These are phyloP conservation scores for Papiliotrema flavescens DNA, from an alignment of 1,284 basidiomycete genomes.

Conservation along the genomic window DNA sequence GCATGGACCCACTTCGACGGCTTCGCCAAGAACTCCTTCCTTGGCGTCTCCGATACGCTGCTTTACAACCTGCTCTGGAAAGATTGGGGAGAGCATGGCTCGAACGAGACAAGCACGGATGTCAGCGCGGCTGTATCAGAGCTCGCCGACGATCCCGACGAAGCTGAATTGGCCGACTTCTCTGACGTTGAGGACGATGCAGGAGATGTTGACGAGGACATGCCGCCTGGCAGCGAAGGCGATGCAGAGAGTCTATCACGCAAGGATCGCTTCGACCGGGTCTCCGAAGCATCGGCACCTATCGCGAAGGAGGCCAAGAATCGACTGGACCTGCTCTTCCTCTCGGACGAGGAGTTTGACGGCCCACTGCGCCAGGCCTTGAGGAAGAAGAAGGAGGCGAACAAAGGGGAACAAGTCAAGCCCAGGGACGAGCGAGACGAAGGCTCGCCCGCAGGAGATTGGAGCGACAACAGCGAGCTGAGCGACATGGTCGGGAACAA, in stretches of 20 bases:
- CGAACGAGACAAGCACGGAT: not conserved
- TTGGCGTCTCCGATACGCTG: constrained; percentile 54
- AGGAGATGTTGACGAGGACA: not conserved
- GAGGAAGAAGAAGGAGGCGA: not conserved
- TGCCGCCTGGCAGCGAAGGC: not conserved
- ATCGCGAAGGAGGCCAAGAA: not conserved
- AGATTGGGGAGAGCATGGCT: constrained; percentile 10
- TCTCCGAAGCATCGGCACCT: not conserved
- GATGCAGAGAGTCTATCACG: not conserved
- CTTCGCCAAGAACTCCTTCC: constrained; percentile 22
- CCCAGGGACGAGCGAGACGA: not conserved
- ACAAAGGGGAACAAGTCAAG: constrained; percentile 10
- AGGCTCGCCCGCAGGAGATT: not conserved
- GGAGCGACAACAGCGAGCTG: not conserved
- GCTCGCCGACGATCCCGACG: not conserved
- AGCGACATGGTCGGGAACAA: not conserved
- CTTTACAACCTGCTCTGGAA: constrained; percentile 35
- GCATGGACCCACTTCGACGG: constrained; percentile 80
- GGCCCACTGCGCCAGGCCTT: constrained; percentile 2
- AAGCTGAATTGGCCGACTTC: not conserved
- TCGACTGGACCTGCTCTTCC: not conserved
- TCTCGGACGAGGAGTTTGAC: constrained; percentile 8
- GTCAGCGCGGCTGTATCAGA: not conserved
- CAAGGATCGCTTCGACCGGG: not conserved
- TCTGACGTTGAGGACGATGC: not conserved